Conservation (phyloP, 2,329 filamentous ascomycete species). For the Fusarium coffeatum region DNA sequence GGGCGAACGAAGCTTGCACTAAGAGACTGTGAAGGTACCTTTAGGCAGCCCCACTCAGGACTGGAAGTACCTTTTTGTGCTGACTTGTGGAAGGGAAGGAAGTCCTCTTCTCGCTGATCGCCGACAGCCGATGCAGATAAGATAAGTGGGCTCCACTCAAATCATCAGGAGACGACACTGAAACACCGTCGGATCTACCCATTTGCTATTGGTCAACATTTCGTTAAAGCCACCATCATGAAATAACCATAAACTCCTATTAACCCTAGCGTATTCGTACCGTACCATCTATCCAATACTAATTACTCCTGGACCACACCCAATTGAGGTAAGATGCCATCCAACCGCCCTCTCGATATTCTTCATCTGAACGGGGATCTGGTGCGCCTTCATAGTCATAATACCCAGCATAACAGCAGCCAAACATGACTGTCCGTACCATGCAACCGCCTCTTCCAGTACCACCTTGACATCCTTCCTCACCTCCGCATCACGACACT, state of each 20-base stretch:
- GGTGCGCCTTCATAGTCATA: constrained; percentile 21
- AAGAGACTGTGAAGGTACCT: neutral
- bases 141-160: neutral
- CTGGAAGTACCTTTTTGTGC: neutral
- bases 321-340: constrained; percentile 33
- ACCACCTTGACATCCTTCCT: constrained; percentile 22
- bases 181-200: neutral
- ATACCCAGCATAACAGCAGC: constrained; percentile 31
- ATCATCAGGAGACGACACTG: neutral
- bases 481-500: constrained; percentile 30
- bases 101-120: neutral
- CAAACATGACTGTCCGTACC: constrained; percentile 14
- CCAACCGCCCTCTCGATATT: constrained; percentile 40
- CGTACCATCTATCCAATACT: neutral
- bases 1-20: neutral
- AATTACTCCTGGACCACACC: constrained; percentile 21
- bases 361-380: constrained; percentile 29
- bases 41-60: neutral
- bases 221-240: neutral
- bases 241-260: neutral
- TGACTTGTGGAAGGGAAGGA: neutral
- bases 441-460: constrained; percentile 12
- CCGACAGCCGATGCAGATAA: neutral
- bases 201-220: neutral
- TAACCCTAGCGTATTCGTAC: neutral